These are phyloP conservation scores for Tetrapisispora taiwanensis DNA, from an alignment of 805 yeast species.

Conservation along the genomic window DNA sequence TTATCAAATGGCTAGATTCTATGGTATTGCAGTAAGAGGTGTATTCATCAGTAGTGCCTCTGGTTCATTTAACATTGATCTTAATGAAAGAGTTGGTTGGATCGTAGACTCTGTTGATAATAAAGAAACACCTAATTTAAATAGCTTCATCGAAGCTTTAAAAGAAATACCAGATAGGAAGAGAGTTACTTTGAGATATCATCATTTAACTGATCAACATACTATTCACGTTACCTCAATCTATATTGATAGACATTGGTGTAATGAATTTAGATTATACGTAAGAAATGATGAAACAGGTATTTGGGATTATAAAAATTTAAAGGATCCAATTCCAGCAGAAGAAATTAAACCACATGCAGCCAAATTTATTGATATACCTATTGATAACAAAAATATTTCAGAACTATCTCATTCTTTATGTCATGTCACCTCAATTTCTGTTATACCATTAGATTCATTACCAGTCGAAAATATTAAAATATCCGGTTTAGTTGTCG, in stretches of 20 bases:
- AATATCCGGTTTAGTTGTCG: slow-evolving; percentile 73
- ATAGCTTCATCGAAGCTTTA: slow-evolving; percentile 71
- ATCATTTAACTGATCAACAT: slow-evolving; percentile 75
- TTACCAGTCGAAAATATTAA: slow-evolving; percentile 50
- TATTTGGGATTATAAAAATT: slow-evolving; percentile 43
- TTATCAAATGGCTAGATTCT: slow-evolving; percentile 80
- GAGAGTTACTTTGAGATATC: slow-evolving; percentile 58
- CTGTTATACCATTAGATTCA: slow-evolving; percentile 71
- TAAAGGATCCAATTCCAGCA: slow-evolving; percentile 51
- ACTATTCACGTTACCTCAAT: slow-evolving; percentile 57
- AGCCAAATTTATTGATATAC: slow-evolving; percentile 63
- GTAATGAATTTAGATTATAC: slow-evolving; percentile 58
- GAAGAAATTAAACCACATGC: slow-evolving; percentile 41
- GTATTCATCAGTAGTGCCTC: slow-evolving; percentile 70
- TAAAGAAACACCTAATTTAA: slow-evolving; percentile 60
- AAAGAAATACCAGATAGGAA: slow-evolving; percentile 64
- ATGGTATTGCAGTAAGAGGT: slow-evolving; percentile 75
- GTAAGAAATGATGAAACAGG: slow-evolving; percentile 49
- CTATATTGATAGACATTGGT: slow-evolving; percentile 80
- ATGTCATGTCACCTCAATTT: slow-evolving; percentile 54
- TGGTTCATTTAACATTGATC: slow-evolving; percentile 59
- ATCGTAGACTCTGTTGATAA: slow-evolving; percentile 70
- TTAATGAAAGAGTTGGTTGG: slow-evolving; percentile 65
- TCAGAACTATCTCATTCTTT: slow-evolving; percentile 54
- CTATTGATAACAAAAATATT: slow-evolving; percentile 44